Base-by-base conservation (phyloP, 2,329 filamentous ascomycete genomes). In the Mycosphaerelloides madeirae region DNA sequence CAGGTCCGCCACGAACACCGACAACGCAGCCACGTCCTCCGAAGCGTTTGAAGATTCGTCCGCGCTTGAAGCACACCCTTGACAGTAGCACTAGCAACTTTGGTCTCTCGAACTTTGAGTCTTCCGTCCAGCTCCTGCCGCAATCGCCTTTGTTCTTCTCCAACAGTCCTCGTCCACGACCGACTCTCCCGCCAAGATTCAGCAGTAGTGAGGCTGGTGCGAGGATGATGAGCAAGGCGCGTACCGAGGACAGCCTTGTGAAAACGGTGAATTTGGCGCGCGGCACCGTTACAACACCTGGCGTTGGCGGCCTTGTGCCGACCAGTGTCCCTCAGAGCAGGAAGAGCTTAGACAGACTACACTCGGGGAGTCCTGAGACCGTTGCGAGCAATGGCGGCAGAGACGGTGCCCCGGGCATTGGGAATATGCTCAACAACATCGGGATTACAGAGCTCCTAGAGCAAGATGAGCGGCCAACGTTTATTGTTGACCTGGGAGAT, bases 361-460 rank as follows among this genome's bases (percentile, higher is more conserved):
- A 48, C 8, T 43, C 47, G 13, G 49, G 47, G 14, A 63, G 60
- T 38, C 55, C 60, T 6, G 58, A 59, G 13, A 35, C 29, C 13
- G 38, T 18, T 18, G 42, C 14, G 22, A 49, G 43, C 35, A 52
- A 52, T 39, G 41, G 46, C 29, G 43, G 36, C 13, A 47, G 36
- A 29, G 53, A 55, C 39, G 45, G 43, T 14, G 15, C 44, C 22
- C 47, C 44, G 11, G 46, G 47, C 4, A 38, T 50, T 31, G 38
- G 47, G 15, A 44, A 80, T 40, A 68, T 80, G 39, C 70, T 90
- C 3, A 78, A 78, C 32, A 76, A 77, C 19, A 72, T 89, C 40
- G 82, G 84, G 18, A 75, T 87, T 8, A 67, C 83, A 15, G 87
- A 91, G 62, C 68, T 91, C 31, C 65, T 93, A 31, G 85, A 91